phyloP scores from a whole-genome alignment of 148 eudicot species.

The Vaccinium corymbosum region DNA sequence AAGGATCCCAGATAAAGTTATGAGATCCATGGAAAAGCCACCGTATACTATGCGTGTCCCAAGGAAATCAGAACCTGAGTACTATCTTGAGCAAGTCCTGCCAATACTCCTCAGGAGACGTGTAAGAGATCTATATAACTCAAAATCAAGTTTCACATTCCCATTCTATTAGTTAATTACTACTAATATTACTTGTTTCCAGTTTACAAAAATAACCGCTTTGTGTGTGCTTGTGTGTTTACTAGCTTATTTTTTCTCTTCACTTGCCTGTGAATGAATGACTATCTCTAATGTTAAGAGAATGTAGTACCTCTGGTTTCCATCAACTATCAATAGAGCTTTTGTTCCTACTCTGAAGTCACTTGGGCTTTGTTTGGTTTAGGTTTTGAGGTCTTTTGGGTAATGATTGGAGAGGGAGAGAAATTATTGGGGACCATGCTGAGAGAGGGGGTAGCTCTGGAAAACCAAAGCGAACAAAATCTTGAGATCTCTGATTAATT shows the following conservation, averaged over 20 bases:
- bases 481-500: background rate
- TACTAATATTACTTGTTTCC: background rate
- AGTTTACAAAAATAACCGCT: background rate
- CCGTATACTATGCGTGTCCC: slow-evolving; percentile 97
- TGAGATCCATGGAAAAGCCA: slow-evolving; percentile 83
- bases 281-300: background rate
- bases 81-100: slow-evolving; percentile 67
- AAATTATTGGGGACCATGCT: too few species aligned
- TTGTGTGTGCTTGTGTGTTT: background rate
- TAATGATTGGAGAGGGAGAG: too few species aligned
- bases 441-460: too few species aligned
- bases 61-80: slow-evolving; percentile 86
- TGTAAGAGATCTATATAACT: slow-evolving; percentile 46
- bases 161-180: background rate
- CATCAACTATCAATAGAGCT: background rate
- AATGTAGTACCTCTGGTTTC: background rate
- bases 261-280: slow-evolving; percentile 2
- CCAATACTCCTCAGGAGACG: slow-evolving; percentile 82
- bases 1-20: slow-evolving; percentile 80
- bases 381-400: too few species aligned
- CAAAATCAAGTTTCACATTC: background rate
- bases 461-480: too few species aligned
- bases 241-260: background rate
- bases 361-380: background rate
- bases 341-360: slow-evolving; percentile 3